A percentile compares a stretch with the other conserved stretches of the same genome.
Evolutionary conservation across 495 filamentous ascomycete genomes (phyloP).

Genomic region (Tuber brumale): DNA sequence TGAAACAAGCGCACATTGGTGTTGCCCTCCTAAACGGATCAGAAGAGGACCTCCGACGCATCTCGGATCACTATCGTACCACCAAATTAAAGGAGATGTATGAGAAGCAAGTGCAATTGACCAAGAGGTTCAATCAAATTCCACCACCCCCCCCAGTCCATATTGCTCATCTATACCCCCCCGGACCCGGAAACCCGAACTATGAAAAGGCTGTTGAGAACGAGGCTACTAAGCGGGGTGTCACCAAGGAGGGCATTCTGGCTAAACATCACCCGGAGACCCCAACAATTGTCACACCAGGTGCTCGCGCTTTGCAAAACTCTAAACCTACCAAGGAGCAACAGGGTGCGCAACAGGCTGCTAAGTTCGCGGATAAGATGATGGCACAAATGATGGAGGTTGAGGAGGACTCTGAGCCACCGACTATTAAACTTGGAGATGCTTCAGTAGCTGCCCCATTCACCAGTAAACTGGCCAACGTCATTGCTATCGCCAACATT

Average conservation of each 20-base stretch:
- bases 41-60: constrained; percentile 78
- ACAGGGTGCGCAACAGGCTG: constrained; percentile 61
- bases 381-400: constrained; percentile 82
- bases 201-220: constrained; percentile 86
- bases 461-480: constrained; percentile 94
- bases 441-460: constrained; percentile 96
- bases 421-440: constrained; percentile 94
- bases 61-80: constrained; percentile 83
- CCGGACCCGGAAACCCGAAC: constrained; percentile 86
- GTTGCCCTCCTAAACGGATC: constrained; percentile 95
- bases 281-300: constrained; percentile 61
- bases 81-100: constrained; percentile 99
- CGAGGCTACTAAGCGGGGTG: constrained; percentile 67
- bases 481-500: constrained; percentile 96
- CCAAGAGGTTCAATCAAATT: constrained; percentile 89
- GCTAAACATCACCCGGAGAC: constrained; percentile 46
- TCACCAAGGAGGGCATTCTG: constrained; percentile 45
- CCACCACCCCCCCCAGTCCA: constrained; percentile 77
- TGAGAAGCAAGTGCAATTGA: constrained; percentile 85
- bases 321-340: constrained; percentile 51
- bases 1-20: constrained; percentile 98
- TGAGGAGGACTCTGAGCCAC: constrained; percentile 85
- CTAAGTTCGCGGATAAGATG: constrained; percentile 77
- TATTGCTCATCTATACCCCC: constrained; percentile 92
- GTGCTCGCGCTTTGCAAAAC: constrained; percentile 62